Conservation (phyloP, 305 asterid genomes). For the Fraxinus sp. region DNA sequence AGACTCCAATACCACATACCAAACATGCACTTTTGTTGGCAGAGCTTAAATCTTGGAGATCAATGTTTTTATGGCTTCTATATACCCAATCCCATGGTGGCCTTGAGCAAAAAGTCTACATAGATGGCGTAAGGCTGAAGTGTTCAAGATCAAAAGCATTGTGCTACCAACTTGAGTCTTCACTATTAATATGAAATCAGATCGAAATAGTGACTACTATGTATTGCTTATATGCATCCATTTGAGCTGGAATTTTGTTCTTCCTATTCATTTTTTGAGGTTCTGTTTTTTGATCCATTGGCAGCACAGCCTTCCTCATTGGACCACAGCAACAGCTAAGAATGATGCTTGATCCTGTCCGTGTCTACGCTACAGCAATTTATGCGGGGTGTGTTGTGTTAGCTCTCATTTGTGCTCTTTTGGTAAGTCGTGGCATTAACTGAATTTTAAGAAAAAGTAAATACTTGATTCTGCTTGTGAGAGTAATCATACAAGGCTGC, state of each 20-base stretch:
- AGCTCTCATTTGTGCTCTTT: slow-evolving; percentile 88
- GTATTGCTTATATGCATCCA: not conserved
- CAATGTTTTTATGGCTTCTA: not conserved
- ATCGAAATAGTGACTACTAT: not conserved
- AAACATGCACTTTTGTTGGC: not conserved
- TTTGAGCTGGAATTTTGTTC: slow-evolving; percentile 8
- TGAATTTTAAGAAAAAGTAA: slow-evolving; percentile 6
- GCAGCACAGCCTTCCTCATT: slow-evolving; percentile 91
- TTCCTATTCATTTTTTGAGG: slow-evolving; percentile 21
- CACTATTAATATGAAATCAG: not conserved
- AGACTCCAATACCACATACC: not conserved
- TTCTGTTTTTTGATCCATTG: slow-evolving; percentile 43
- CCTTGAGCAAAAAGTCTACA: not conserved
- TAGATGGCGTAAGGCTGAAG: not conserved
- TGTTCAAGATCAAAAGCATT: not conserved
- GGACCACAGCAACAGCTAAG: slow-evolving; percentile 72
- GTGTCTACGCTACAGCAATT: slow-evolving; percentile 69
- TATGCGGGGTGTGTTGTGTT: slow-evolving; percentile 67
- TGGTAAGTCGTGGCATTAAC: slow-evolving; percentile 50
- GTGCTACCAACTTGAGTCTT: not conserved
- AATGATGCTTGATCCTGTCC: slow-evolving; percentile 85
- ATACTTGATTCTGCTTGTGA: not conserved
- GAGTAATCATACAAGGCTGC: not conserved
- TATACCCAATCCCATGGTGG: not conserved
- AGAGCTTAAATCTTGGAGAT: not conserved